A percentile compares a stretch with the other conserved stretches of the same genome.
These are phyloP conservation scores for Alternaria arborescens DNA, from an alignment of 2,329 filamentous ascomycete species.

Conservation along the genomic window DNA sequence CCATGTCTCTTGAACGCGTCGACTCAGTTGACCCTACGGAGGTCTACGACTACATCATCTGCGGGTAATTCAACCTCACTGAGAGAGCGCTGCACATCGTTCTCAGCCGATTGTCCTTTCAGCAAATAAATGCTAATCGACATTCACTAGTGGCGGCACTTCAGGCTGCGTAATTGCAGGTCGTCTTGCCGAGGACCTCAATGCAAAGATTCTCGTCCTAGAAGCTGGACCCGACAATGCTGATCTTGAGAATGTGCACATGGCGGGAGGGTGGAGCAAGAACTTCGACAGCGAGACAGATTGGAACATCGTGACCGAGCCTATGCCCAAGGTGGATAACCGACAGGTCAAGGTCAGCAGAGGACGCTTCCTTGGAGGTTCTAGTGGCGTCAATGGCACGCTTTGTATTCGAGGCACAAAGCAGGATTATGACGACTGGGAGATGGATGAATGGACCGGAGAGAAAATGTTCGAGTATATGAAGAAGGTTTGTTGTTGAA, in stretches of 20 bases:
- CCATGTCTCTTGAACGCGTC: conserved; percentile 31
- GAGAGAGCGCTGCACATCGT: background rate
- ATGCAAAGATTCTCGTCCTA: conserved; percentile 55
- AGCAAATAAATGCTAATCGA: background rate
- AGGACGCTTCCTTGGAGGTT: conserved; percentile 61
- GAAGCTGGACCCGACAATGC: conserved; percentile 58
- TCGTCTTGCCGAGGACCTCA: conserved; percentile 57
- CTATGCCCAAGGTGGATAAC: conserved; percentile 51
- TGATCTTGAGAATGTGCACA: conserved; percentile 60
- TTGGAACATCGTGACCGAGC: conserved; percentile 60
- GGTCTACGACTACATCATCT: conserved; percentile 40
- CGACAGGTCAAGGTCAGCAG: conserved; percentile 59
- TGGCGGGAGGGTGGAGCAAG: conserved; percentile 60
- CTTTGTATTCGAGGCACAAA: conserved; percentile 60
- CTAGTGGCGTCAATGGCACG: conserved; percentile 61
- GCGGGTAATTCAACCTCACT: conserved; percentile 24
- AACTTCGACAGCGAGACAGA: conserved; percentile 61
- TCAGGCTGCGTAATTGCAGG: conserved; percentile 60
- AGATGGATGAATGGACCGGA: conserved; percentile 63
- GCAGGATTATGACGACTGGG: conserved; percentile 66
- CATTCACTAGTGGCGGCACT: conserved; percentile 53
- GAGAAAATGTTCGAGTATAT: conserved; percentile 66
- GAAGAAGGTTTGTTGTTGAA: conserved; percentile 53
- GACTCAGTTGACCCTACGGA: conserved; percentile 28
- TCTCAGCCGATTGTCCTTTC: too few species aligned